Base-by-base conservation (phyloP, 208 protist species). In the Novymonas esmeraldas region DNA sequence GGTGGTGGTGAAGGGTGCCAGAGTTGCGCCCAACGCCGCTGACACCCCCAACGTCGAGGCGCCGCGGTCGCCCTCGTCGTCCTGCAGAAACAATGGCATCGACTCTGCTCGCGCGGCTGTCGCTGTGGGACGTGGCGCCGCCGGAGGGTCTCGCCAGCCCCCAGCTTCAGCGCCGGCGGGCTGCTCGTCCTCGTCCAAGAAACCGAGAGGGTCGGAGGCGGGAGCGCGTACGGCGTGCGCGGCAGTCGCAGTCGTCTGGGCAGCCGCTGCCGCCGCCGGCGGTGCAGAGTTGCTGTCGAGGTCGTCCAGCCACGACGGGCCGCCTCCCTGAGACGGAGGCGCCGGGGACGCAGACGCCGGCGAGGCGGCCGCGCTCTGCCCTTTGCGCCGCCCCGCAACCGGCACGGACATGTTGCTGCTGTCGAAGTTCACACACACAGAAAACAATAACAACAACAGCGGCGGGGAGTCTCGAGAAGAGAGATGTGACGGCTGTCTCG, bases 361-460 rank as follows among this genome's bases (percentile, higher is more conserved):
- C 16, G 57, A 29, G 5, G 58, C 24, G 10, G 44, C 10, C 44
- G 50, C 36, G 2, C 22, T 34, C 34, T 54, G 39, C 28, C 70
- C 70, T 42, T 76, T 76, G 13, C 62, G 61, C 16, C 70, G 62
- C 1, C 70, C 70, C 5, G 70, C 70, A 20, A 76, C 48, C 6
- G 70, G 70, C 6, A 60, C 62, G 10, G 70, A 57, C 70, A 76
- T 76, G 26, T 7, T 16, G 42, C 42, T 6, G 10, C 18, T 48
- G 42, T 54, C 6, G 31, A 6, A 54, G 10, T 2, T 2, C 0
- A 18, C 42, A 0, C 18, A 24, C 18, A 22, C 29, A 36, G 6
- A 34, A 48, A 11, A 36, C 20, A 54, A 54, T 5, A 54, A 54
- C 3, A 18, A 9, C 49, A 54, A 54, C 24, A 7, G 18, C 11